Base-by-base conservation (phyloP, 768 basidiomycete genomes). In the Gymnopilus junonius region DNA sequence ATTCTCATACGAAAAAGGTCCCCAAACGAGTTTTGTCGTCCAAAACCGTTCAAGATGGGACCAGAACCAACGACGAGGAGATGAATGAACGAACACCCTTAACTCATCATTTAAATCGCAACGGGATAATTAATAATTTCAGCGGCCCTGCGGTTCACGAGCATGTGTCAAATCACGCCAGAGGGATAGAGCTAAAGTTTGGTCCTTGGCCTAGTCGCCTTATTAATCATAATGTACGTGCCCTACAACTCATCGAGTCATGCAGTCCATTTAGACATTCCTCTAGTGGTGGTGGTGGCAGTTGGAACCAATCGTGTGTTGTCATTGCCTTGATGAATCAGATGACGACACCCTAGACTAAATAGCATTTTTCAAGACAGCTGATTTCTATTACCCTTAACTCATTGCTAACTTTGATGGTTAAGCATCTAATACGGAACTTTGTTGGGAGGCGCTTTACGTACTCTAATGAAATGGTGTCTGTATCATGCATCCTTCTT, bases 261-360 rank as follows among this genome's bases (percentile, higher is more conserved):
- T 58, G 43, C 43, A 23, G 37, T 25, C 20, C 27, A 42, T 43
- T 51, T 25, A 45, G 7, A 27, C 46, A 31, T 25, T 17, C 42
- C 15, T 32, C 15, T 65, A 93, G 92, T 93, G 92, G 92, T 94
- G 93, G 92, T 87, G 88, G 88, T 90, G 89, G 90, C 85, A 86
- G 58, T 55, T 90, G 1, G 85, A 90, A 67, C 85, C 87, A 4
- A 71, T 90, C 20, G 55, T 90, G 10, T 87, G 86, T 68, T 93
- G 89, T 73, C 81, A 82, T 55, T 89, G 86, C 70, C 73, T 84
- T 32, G 78, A 83, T 14, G 91, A 91, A 8, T 79, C 81, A 2
- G 86, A 88, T 46, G 67, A 71, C 31, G 81, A 83, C 50, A 72
- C 71, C 32, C n/a, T 15, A 55, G 48, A 10, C 31, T 8, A 11